Evolutionary conservation across 305 asterid species (phyloP), one percentile per base, ranked within the genome.

Genomic region (Fraxinus paxiana): DNA sequence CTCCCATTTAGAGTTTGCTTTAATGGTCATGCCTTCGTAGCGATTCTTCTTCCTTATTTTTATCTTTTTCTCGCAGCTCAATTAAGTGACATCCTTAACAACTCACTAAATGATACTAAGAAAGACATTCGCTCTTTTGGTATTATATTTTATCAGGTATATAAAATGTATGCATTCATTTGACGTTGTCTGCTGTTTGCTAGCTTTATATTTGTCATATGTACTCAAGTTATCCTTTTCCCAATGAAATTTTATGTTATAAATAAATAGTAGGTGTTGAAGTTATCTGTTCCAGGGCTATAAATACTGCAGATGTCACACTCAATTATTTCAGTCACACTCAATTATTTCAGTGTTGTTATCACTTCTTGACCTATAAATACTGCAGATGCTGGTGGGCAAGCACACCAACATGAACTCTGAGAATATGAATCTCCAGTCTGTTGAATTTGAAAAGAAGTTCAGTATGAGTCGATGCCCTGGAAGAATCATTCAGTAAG

Each of bases 61-160:
- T 48, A 15, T 48, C 59, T 69, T 37, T 81, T 79, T 81, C 22
- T 63, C 18, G 69, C 92, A 88, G 93, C 79, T 24, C 87, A 86
- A 80, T 43, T 80, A 70, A 74, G 86, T 33, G 88, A 81, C 48
- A 76, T 76, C 78, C 79, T 56, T 63, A 82, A 65, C 28, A 82
- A 78, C 5, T 78, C 80, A 9, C 10, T 81, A 6, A 81, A 73
- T 61, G 90, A 83, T 69, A 86, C 88, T 77, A 82, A 82, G 73
- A 88, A 87, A 80, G 94, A 89, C 77, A 84, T 91, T 51, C 85
- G 79, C 28, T 87, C 87, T 67, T 91, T 91, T 48, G 92, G 94
- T 24, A 82, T 82, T 51, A 82, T 91, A 69, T 86, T 88, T 77
- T 85, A 84, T 78, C 92, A 89, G 94, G 94, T 87, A 78, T 18